Evolutionary conservation across 148 eudicot species (phyloP).

Genomic region (Simmondsia chinensis): DNA sequence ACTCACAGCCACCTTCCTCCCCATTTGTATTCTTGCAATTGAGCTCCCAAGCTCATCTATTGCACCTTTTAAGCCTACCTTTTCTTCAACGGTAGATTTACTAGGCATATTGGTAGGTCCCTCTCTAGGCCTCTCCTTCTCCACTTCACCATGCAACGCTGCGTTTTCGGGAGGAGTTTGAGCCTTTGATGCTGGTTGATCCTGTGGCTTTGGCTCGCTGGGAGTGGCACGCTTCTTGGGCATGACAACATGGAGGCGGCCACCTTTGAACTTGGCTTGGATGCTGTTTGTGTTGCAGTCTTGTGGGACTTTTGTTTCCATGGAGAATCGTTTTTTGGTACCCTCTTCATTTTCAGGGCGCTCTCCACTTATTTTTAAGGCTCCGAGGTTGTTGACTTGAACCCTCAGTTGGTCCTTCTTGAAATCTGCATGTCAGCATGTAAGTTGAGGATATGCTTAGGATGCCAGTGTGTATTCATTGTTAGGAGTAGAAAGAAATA

Average conservation of each 20-base stretch:
- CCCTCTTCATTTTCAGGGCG: conserved; percentile 19
- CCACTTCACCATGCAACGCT: too few species aligned
- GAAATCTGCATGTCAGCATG: conserved; percentile 36
- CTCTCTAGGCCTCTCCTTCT: background rate
- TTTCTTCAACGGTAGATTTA: too few species aligned
- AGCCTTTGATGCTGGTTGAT: too few species aligned
- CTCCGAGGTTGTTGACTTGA: conserved; percentile 32
- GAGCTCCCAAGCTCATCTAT: conserved; percentile 5
- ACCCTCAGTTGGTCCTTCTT: conserved; percentile 57
- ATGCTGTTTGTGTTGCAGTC: conserved; percentile 32
- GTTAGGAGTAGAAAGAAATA: too few species aligned
- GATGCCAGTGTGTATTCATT: too few species aligned
- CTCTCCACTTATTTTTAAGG: conserved; percentile 56
- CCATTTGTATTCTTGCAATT: conserved; percentile 11
- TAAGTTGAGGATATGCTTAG: too few species aligned
- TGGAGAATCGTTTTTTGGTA: conserved; percentile 30
- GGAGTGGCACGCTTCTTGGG: too few species aligned
- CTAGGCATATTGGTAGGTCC: conserved; percentile 1
- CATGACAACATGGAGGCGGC: conserved; percentile 42
- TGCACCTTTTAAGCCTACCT: background rate
- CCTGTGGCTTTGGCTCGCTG: too few species aligned
- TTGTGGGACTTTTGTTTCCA: conserved; percentile 33
- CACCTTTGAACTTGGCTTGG: conserved; percentile 37
- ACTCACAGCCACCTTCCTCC: conserved; percentile 8
- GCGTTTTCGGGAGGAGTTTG: background rate